phyloP scores from a whole-genome alignment of 805 yeast genomes.

The Torulaspora maleeae region DNA sequence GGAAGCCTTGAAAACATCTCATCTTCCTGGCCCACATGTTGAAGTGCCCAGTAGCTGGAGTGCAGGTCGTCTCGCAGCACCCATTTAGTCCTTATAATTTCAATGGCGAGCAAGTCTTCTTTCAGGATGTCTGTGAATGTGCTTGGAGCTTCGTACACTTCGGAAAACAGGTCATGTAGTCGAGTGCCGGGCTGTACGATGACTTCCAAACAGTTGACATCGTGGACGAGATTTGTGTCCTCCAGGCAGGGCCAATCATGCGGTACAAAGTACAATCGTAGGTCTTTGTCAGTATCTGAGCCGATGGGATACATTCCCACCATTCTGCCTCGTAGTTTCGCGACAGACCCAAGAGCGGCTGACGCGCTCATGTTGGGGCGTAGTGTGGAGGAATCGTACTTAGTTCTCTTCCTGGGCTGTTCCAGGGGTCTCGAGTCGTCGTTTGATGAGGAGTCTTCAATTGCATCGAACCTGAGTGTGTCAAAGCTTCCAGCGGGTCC shows the following conservation, averaged over 20 bases:
- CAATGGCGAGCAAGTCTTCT: not conserved
- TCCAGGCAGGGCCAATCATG: conserved; percentile 5
- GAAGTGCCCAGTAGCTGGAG: conserved; percentile 9
- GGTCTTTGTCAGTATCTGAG: not conserved
- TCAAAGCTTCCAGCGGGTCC: conserved; percentile 6
- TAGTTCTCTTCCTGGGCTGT: not conserved
- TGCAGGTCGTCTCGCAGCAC: conserved; percentile 4
- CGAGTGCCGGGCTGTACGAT: conserved; percentile 1
- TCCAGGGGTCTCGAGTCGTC: not conserved
- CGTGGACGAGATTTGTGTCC: conserved; percentile 4
- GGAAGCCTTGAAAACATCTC: not conserved
- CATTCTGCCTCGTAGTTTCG: conserved; percentile 2
- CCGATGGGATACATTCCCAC: conserved; percentile 5
- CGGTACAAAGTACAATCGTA: conserved; percentile 10
- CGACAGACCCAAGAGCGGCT: conserved; percentile 1
- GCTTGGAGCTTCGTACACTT: not conserved
- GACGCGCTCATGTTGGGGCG: not conserved
- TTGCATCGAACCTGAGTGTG: conserved; percentile 7
- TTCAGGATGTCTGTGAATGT: conserved; percentile 5
- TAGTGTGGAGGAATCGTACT: not conserved
- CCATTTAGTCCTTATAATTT: conserved; percentile 5
- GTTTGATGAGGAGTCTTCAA: conserved; percentile 8
- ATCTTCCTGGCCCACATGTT: not conserved
- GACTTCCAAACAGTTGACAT: conserved; percentile 13
- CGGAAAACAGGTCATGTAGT: conserved; percentile 1